Conservation (phyloP, 768 basidiomycete species). For the Pleurotus eryngii region DNA sequence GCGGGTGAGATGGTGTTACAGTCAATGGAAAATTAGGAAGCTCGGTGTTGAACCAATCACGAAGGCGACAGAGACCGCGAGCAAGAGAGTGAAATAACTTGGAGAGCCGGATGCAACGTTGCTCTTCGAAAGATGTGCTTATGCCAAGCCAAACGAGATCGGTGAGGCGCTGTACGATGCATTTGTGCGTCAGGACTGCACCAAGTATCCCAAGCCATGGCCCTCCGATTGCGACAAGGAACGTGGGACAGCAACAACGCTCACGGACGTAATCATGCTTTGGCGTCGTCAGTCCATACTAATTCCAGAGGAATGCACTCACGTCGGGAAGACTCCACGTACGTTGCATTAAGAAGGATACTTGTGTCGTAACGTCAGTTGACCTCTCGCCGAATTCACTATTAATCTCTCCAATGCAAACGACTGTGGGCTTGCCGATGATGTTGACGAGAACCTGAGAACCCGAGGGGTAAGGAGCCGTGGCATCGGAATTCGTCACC, state of each 20-base stretch:
- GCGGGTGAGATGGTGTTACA: neutral
- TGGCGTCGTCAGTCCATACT: neutral
- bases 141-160: slow-evolving; percentile 26
- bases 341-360: slow-evolving; percentile 17
- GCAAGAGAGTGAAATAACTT: slow-evolving; percentile 18
- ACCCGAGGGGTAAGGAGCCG: slow-evolving; percentile 1
- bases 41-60: slow-evolving; percentile 13
- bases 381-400: slow-evolving; percentile 23
- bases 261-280: slow-evolving; percentile 9
- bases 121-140: slow-evolving; percentile 11
- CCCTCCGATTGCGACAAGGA: slow-evolving; percentile 24
- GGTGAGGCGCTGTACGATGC: slow-evolving; percentile 30
- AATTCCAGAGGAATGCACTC: neutral
- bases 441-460: slow-evolving; percentile 2
- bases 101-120: slow-evolving; percentile 13
- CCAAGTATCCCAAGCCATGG: slow-evolving; percentile 30
- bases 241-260: slow-evolving; percentile 25
- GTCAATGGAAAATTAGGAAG: slow-evolving; percentile 2
- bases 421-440: neutral
- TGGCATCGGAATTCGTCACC: slow-evolving; percentile 8
- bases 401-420: slow-evolving; percentile 20
- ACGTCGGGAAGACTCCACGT: slow-evolving; percentile 14
- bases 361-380: slow-evolving; percentile 28
- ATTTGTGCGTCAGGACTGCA: slow-evolving; percentile 21
- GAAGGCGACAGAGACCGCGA: slow-evolving; percentile 9